A percentile compares a stretch with the other conserved stretches of the same genome.
These are phyloP conservation scores for Aspergillus sp. DNA, from an alignment of 2,329 filamentous ascomycete species.

Conservation along the genomic window DNA sequence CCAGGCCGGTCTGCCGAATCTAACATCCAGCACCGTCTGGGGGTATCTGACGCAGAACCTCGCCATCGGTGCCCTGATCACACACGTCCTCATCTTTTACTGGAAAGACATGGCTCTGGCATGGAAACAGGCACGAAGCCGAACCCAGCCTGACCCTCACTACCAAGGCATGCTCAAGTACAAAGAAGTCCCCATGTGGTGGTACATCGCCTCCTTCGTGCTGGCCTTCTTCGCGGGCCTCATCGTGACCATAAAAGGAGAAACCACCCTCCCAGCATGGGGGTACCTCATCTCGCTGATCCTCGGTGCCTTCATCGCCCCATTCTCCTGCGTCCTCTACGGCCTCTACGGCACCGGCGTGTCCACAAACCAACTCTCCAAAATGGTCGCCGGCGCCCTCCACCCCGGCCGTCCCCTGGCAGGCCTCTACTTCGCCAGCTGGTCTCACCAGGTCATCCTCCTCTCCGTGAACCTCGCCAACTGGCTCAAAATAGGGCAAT, in stretches of 20 bases:
- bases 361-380: conserved; percentile 24
- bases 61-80: conserved; percentile 25
- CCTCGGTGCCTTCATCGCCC: conserved; percentile 48
- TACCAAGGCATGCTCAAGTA: conserved; percentile 27
- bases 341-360: conserved; percentile 22
- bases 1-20: conserved; percentile 23
- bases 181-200: conserved; percentile 43
- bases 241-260: conserved; percentile 47
- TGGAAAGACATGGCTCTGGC: conserved; percentile 23
- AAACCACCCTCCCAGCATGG: conserved; percentile 51
- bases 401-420: conserved; percentile 26
- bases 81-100: conserved; percentile 26
- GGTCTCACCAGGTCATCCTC: conserved; percentile 30
- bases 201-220: conserved; percentile 46
- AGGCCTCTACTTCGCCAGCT: conserved; percentile 28
- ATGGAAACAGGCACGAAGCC: conserved; percentile 22
- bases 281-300: conserved; percentile 49
- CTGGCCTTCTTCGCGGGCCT: conserved; percentile 50
- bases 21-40: conserved; percentile 28
- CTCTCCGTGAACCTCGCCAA: conserved; percentile 25
- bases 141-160: conserved; percentile 22
- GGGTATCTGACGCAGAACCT: conserved; percentile 18
- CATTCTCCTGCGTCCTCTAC: conserved; percentile 36
- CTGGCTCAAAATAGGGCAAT: conserved; percentile 21
- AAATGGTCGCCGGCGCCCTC: conserved; percentile 27